Evolutionary conservation across 176 grass and related monocot species (phyloP).

Genomic region (Elaeis guineensis): DNA sequence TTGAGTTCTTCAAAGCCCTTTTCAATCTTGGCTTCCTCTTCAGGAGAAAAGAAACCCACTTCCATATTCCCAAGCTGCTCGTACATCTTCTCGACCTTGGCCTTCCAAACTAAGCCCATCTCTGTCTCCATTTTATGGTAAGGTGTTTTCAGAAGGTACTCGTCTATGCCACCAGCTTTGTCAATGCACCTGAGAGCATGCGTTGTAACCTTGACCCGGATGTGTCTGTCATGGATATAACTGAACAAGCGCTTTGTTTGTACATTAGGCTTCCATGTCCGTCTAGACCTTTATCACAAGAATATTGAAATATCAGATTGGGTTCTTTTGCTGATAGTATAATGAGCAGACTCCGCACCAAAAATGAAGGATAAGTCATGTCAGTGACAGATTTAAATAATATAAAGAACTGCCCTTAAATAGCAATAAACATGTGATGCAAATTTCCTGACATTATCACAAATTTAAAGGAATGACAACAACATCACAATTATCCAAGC

Average conservation of each 20-base stretch:
- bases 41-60: slow-evolving; percentile 60
- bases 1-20: slow-evolving; percentile 43
- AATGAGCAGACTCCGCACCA: too few relatives aligned
- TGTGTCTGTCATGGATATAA: slow-evolving; percentile 84
- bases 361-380: too few relatives aligned
- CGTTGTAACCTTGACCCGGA: slow-evolving; percentile 77
- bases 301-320: neutral
- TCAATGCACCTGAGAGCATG: slow-evolving; percentile 93
- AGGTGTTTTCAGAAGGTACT: slow-evolving; percentile 92
- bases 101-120: slow-evolving; percentile 75
- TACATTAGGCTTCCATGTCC: slow-evolving; percentile 94
- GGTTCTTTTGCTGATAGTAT: too few relatives aligned
- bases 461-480: too few relatives aligned
- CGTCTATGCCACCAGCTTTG: slow-evolving; percentile 94
- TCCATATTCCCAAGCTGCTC: slow-evolving; percentile 52
- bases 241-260: slow-evolving; percentile 94
- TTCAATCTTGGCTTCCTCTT: slow-evolving; percentile 70
- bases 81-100: slow-evolving; percentile 93
- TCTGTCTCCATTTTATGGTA: slow-evolving; percentile 88
- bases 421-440: too few relatives aligned
- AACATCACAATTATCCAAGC: too few relatives aligned
- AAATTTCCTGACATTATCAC: too few relatives aligned
- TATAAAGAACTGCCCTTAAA: too few relatives aligned
- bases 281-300: slow-evolving; percentile 56
- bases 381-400: too few relatives aligned